phyloP scores from a whole-genome alignment of 805 yeast species.

The Torulaspora maleeae region DNA sequence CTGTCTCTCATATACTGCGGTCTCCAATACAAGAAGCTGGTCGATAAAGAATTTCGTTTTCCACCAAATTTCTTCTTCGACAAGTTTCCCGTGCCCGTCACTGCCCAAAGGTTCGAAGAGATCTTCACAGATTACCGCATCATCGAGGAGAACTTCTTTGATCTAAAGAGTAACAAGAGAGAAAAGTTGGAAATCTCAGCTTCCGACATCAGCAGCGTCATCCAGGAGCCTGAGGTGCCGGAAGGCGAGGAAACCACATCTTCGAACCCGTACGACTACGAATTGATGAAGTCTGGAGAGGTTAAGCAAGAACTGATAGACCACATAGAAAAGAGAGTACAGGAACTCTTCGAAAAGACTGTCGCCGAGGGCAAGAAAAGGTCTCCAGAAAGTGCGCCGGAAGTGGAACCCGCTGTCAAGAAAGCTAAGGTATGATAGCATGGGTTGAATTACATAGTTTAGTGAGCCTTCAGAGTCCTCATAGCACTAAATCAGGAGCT shows the following conservation, averaged over 20 bases:
- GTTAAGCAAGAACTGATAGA: constrained; percentile 31
- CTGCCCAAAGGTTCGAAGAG: constrained; percentile 23
- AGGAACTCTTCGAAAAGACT: constrained; percentile 23
- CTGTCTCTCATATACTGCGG: constrained; percentile 33
- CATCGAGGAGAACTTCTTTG: constrained; percentile 35
- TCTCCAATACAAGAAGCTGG: constrained; percentile 26
- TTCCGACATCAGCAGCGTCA: constrained; percentile 22
- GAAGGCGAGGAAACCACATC: not conserved
- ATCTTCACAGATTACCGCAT: constrained; percentile 29
- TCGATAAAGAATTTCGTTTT: constrained; percentile 28
- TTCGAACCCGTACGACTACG: constrained; percentile 23
- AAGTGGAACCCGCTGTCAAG: constrained; percentile 12
- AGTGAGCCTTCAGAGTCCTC: not conserved
- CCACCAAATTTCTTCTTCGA: constrained; percentile 32
- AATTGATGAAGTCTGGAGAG: constrained; percentile 27
- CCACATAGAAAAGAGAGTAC: constrained; percentile 26
- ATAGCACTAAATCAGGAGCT: not conserved
- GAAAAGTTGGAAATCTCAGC: constrained; percentile 26
- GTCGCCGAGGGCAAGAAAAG: constrained; percentile 24
- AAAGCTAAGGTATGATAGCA: constrained; percentile 17
- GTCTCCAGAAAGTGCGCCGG: constrained; percentile 12
- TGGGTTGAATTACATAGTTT: not conserved
- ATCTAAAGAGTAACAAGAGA: constrained; percentile 35
- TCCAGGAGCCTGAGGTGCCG: constrained; percentile 21
- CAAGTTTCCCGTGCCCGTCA: constrained; percentile 26